Conservation (phyloP, 2,329 filamentous ascomycete genomes). For the Fusarium redolens region DNA sequence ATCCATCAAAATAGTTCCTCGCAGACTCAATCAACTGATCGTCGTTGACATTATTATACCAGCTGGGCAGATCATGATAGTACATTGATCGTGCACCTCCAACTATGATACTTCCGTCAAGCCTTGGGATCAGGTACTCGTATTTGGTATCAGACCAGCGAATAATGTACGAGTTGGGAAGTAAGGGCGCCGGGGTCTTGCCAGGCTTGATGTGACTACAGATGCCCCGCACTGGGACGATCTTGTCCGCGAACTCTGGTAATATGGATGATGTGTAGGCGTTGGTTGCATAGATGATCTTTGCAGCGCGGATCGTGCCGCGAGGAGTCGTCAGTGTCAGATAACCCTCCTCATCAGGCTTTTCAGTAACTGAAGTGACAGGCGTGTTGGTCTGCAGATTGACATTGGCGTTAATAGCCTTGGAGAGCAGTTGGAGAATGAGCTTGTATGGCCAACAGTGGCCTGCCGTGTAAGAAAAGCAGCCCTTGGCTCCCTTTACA, state of each 20-base stretch:
- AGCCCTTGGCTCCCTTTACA: not conserved
- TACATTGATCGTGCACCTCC: not conserved
- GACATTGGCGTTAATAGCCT: not conserved
- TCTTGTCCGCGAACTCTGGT: not conserved
- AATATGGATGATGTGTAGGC: not conserved
- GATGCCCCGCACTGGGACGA: not conserved
- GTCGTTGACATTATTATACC: slow-evolving; percentile 3
- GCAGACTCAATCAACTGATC: not conserved
- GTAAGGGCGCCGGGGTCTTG: not conserved
- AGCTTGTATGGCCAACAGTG: slow-evolving; percentile 6
- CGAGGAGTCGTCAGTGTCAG: not conserved
- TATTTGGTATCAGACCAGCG: slow-evolving; percentile 10
- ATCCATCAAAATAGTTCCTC: slow-evolving; percentile 55
- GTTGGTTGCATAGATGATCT: not conserved
- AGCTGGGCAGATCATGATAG: not conserved
- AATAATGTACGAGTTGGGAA: not conserved
- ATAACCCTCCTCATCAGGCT: not conserved
- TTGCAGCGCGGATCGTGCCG: not conserved
- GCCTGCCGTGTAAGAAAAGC: not conserved
- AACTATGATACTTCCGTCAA: not conserved
- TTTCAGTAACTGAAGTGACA: not conserved
- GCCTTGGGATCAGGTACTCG: slow-evolving; percentile 1
- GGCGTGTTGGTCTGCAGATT: not conserved
- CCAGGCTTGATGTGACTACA: not conserved
- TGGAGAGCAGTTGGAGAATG: not conserved